These are phyloP conservation scores for Puccinia novopanici DNA, from an alignment of 1,284 basidiomycete genomes.

Conservation along the genomic window DNA sequence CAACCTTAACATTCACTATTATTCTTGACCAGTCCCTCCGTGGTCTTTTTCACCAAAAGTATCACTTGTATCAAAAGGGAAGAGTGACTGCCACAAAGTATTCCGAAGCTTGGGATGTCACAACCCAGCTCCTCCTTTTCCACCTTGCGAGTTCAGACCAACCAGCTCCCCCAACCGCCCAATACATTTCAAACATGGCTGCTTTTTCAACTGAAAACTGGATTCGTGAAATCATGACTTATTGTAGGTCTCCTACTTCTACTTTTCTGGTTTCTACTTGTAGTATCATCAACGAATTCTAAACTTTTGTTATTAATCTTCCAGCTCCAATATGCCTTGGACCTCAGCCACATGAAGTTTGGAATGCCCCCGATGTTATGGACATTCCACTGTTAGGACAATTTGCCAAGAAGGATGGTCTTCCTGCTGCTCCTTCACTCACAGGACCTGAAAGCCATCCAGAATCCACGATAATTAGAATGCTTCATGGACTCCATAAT, in stretches of 20 bases:
- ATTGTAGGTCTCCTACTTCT: neutral
- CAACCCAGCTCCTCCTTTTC: neutral
- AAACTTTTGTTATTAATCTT: too few species aligned
- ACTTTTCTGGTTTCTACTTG: neutral
- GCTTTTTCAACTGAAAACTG: conserved; percentile 11
- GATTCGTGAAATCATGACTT: neutral
- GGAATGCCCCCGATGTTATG: neutral
- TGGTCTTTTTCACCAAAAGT: neutral
- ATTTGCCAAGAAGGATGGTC: neutral
- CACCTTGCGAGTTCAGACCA: conserved; percentile 6
- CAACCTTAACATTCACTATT: neutral
- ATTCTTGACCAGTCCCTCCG: neutral
- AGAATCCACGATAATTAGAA: neutral
- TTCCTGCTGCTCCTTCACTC: neutral
- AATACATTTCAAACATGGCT: neutral
- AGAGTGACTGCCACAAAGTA: neutral
- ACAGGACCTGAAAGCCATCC: neutral
- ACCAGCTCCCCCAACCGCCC: neutral
- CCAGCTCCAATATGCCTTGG: neutral
- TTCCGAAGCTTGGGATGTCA: conserved; percentile 4
- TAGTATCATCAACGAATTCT: too few species aligned
- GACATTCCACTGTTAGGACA: neutral
- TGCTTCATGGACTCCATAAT: neutral
- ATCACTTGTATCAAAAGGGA: neutral
- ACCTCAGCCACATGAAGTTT: neutral